phyloP scores from a whole-genome alignment of 345 rosid species.

The Mangifera indica region DNA sequence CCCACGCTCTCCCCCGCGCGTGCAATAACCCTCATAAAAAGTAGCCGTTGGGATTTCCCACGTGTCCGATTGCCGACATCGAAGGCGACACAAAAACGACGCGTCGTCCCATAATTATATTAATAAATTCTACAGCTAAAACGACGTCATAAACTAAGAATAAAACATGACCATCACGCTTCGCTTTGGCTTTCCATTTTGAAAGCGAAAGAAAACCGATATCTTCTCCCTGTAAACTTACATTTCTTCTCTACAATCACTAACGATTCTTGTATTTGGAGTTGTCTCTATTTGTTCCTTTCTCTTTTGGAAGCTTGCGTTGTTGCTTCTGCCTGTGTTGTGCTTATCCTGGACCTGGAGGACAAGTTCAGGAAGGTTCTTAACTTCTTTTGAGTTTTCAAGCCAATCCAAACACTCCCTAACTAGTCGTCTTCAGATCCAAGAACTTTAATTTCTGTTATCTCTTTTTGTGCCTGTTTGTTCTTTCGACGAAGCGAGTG shows the following conservation, averaged over 20 bases:
- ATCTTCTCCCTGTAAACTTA: background rate
- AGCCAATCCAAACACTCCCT: slow-evolving; percentile 35
- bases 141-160: background rate
- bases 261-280: background rate
- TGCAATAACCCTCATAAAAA: background rate
- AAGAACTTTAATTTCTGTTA: background rate
- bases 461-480: slow-evolving; percentile 10
- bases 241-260: background rate
- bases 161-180: background rate
- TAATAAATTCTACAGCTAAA: too few species aligned
- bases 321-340: background rate
- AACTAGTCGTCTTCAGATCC: slow-evolving; percentile 12
- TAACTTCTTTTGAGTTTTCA: slow-evolving; percentile 25
- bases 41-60: slow-evolving; percentile 33
- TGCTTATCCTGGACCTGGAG: slow-evolving; percentile 24
- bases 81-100: background rate
- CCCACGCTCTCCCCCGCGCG: background rate
- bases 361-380: slow-evolving; percentile 22
- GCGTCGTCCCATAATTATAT: background rate
- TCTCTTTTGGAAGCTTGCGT: slow-evolving; percentile 17
- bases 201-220: background rate
- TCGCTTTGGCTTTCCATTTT: too few species aligned
- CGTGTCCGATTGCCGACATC: slow-evolving; percentile 31
- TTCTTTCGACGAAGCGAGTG: background rate
- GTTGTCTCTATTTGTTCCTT: background rate